Evolutionary conservation across 176 grass and related monocot genomes (phyloP).

Genomic region (Aegilops speltoides): DNA sequence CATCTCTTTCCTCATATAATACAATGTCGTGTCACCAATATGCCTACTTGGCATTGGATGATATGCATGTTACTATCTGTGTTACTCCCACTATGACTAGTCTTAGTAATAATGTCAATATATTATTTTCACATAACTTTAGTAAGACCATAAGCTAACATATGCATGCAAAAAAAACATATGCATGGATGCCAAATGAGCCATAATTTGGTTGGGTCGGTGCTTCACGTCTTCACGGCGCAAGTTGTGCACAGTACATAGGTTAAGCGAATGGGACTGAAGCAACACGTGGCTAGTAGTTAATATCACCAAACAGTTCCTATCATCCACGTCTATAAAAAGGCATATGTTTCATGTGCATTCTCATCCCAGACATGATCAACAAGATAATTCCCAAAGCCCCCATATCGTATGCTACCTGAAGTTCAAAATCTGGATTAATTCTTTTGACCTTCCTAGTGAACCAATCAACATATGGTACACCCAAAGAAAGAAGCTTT

Average conservation of each 20-base stretch:
- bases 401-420: no score
- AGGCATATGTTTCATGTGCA: background rate
- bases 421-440: background rate
- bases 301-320: background rate
- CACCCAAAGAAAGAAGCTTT: background rate
- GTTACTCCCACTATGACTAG: no score
- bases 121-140: background rate
- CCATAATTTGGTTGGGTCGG: background rate
- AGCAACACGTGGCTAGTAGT: background rate
- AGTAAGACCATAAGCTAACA: no score
- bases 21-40: no score
- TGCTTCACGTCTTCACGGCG: background rate
- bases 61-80: no score
- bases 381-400: background rate
- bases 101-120: background rate
- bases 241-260: background rate
- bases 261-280: background rate
- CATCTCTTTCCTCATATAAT: no score
- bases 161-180: background rate
- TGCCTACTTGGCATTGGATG: no score
- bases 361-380: background rate
- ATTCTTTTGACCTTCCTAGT: background rate
- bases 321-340: background rate
- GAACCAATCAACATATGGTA: background rate
- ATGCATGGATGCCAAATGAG: background rate